Conservation (phyloP, 257 asterid species). For the Cynanchum wilfordii region DNA sequence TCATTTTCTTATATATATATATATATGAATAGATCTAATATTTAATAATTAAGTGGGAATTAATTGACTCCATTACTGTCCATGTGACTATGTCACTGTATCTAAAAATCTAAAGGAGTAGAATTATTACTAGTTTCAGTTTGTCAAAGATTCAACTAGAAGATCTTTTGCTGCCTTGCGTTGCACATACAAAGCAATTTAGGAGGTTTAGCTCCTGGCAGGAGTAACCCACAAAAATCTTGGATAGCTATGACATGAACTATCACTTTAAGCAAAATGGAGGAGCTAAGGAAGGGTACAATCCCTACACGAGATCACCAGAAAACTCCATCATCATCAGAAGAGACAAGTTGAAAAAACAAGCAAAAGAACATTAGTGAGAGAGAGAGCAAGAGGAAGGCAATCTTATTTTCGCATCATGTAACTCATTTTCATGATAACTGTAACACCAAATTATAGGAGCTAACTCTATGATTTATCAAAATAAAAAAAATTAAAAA, state of each 20-base stretch:
- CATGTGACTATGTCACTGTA: too few relatives aligned
- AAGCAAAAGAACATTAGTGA: not conserved
- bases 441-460: conserved; percentile 6
- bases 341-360: not conserved
- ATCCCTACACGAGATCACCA: not conserved
- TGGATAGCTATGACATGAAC: not conserved
- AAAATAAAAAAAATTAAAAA: too few relatives aligned
- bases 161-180: not conserved
- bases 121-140: not conserved
- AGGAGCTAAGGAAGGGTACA: not conserved
- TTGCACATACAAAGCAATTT: not conserved
- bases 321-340: not conserved
- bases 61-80: too few relatives aligned
- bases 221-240: not conserved
- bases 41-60: too few relatives aligned
- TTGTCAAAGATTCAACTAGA: not conserved
- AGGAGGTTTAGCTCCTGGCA: not conserved
- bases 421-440: conserved; percentile 7
- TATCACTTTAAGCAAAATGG: not conserved
- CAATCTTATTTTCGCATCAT: not conserved
- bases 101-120: conserved; percentile 1
- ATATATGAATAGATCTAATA: too few relatives aligned
- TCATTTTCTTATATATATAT: too few relatives aligned
- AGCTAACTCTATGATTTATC: conserved; percentile 80
- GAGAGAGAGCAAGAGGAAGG: not conserved